These are phyloP conservation scores for Orobanche coerulescens DNA, from an alignment of 257 asterid genomes.

Conservation along the genomic window DNA sequence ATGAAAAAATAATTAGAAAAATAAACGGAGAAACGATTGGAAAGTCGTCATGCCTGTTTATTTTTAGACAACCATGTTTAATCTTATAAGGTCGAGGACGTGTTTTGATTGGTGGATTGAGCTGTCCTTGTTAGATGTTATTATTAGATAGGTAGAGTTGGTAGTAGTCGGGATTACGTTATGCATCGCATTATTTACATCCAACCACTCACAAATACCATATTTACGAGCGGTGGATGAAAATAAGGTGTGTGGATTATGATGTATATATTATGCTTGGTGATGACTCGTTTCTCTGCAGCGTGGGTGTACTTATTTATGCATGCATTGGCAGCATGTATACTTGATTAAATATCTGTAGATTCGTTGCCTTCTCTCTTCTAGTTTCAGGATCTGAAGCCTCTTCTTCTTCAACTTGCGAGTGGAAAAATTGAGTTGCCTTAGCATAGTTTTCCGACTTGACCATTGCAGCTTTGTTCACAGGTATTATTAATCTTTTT, in stretches of 20 bases:
- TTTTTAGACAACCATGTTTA: conserved; percentile 25
- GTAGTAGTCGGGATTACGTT: not conserved
- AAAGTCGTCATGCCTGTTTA: conserved; percentile 24
- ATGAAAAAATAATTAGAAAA: conserved; percentile 12
- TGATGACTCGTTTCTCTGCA: conserved; percentile 5
- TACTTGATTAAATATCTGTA: not conserved
- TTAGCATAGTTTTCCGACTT: not conserved
- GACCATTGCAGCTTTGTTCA: not conserved
- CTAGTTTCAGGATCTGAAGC: conserved; percentile 17
- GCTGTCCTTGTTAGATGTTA: conserved; percentile 4
- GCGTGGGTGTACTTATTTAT: not conserved
- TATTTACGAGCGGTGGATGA: conserved; percentile 5
- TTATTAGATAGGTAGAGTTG: conserved; percentile 8
- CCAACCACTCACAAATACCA: not conserved
- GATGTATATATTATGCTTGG: conserved; percentile 23
- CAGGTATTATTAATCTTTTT: too few species aligned
- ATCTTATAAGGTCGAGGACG: conserved; percentile 30
- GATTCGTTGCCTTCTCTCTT: not conserved
- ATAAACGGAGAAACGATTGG: conserved; percentile 22
- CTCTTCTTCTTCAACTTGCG: not conserved
- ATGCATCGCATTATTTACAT: not conserved
- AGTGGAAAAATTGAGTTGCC: not conserved
- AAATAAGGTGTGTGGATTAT: conserved; percentile 21
- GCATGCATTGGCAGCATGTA: conserved; percentile 12
- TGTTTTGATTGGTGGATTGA: conserved; percentile 35